Evolutionary conservation across 257 asterid genomes (phyloP).

Genomic region (Echium plantagineum): DNA sequence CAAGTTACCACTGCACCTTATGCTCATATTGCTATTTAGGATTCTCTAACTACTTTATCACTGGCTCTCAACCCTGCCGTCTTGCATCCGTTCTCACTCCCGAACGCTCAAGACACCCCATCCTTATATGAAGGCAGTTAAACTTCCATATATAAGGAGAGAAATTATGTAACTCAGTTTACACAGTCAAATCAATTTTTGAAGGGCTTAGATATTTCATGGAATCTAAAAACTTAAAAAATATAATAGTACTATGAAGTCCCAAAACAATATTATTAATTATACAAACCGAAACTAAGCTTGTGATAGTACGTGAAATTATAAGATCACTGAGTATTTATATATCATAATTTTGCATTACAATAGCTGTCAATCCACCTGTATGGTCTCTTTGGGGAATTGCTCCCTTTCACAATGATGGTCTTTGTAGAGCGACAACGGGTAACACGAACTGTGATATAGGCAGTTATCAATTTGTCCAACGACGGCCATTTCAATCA

Average conservation of each 20-base stretch:
- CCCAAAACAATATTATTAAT: background rate
- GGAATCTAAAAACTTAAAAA: background rate
- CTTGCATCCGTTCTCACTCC: background rate
- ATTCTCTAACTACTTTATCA: background rate
- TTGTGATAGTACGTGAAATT: background rate
- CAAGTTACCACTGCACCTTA: background rate
- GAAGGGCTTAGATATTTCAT: background rate
- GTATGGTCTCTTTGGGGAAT: conserved; percentile 68
- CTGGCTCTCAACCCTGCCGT: background rate
- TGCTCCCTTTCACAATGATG: conserved; percentile 60
- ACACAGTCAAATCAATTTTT: background rate
- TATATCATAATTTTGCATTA: background rate
- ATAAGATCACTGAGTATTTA: background rate
- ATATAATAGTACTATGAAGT: background rate
- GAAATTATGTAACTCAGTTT: background rate
- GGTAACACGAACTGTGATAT: conserved; percentile 48
- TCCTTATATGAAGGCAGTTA: background rate
- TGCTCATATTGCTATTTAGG: background rate
- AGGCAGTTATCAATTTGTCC: conserved; percentile 56
- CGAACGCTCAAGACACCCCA: background rate
- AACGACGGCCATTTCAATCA: conserved; percentile 61
- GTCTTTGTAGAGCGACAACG: conserved; percentile 58
- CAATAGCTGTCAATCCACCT: conserved; percentile 41
- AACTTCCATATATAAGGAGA: background rate
- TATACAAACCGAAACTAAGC: background rate